These are phyloP conservation scores for Pneumocystis oryctolagi DNA, from an alignment of 1,139 yeast species.

Conservation along the genomic window DNA sequence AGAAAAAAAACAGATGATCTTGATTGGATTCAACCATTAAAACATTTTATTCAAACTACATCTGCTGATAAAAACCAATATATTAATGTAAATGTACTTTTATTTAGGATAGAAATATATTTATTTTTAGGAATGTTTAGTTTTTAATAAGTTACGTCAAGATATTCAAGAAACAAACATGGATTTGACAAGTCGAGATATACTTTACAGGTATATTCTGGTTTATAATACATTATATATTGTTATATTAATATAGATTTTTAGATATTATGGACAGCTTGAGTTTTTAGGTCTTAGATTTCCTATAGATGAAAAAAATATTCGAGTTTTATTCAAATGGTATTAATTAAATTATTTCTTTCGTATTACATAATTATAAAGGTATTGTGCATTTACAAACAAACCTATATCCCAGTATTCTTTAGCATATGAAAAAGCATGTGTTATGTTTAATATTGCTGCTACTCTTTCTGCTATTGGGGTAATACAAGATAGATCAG, in stretches of 20 bases:
- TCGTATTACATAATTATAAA: background rate
- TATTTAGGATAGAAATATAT: conserved; percentile 27
- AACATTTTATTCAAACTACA: conserved; percentile 41
- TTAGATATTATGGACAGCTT: conserved; percentile 61
- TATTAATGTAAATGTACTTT: conserved; percentile 27
- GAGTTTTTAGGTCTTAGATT: conserved; percentile 66
- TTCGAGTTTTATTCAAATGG: conserved; percentile 27
- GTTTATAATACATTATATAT: background rate
- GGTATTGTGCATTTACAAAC: conserved; percentile 62
- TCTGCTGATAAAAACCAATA: conserved; percentile 53
- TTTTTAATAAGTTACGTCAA: conserved; percentile 41
- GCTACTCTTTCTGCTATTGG: conserved; percentile 38
- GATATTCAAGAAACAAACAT: conserved; percentile 50
- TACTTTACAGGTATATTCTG: background rate
- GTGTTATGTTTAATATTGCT: conserved; percentile 63
- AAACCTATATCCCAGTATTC: conserved; percentile 46
- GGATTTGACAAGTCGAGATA: conserved; percentile 32
- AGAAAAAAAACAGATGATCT: conserved; percentile 43
- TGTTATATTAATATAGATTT: background rate
- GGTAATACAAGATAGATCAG: conserved; percentile 20
- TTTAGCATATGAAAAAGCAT: conserved; percentile 81
- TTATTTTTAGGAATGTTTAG: conserved; percentile 52
- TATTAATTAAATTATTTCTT: conserved; percentile 49
- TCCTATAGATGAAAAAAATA: conserved; percentile 32
- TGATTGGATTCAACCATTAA: conserved; percentile 55